Evolutionary conservation across 768 basidiomycete genomes (phyloP), one percentile per base, ranked within the genome.

Genomic region (Amanita molliuscula): DNA sequence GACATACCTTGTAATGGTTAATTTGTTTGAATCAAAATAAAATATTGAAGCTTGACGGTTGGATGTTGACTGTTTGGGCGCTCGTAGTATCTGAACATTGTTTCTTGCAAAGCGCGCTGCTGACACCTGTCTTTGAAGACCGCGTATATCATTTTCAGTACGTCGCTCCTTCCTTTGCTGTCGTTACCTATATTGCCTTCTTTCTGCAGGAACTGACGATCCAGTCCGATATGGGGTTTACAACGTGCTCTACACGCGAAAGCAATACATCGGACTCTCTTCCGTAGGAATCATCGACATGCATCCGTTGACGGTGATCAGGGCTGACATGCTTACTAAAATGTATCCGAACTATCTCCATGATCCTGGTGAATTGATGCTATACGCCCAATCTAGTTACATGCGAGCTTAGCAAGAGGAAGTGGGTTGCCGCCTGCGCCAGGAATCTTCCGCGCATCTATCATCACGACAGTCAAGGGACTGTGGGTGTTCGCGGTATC

Each of bases 361-460:
- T 3, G 35, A 13, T n/a, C 35, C 35, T 18, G 38, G 38, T 20
- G 38, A 40, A 40, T 18, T 37, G 18, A 16, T 21, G 31, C 38
- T 20, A n/a, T n/a, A 13, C 16, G 4, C 38, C 38, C 18, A 58
- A 74, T 16, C 62, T 74, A 18, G 53, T 80, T 9, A 65, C 63
- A 0, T 76, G 71, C 15, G 66, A 71, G 36, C 61, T 80, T 48
- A 59, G 2, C 56, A 61, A 18, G 16, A 2, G 10, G 2, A 40
- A 40, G 8, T 18, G 6, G 9, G 18, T 40, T 18, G 3, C 38
- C 38, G 18, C 38, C 38, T 20, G 7, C 15, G 6, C n/a, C 20
- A 1, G 37, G 20, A 4, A 11, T 18, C 2, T 40, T 40, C 38
- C 18, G 31, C 31, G 31, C 31, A 31, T 31, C 13, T 4, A 3